These are phyloP conservation scores for Suaeda aralocaspica DNA, from an alignment of 148 eudicot genomes.

Conservation along the genomic window DNA sequence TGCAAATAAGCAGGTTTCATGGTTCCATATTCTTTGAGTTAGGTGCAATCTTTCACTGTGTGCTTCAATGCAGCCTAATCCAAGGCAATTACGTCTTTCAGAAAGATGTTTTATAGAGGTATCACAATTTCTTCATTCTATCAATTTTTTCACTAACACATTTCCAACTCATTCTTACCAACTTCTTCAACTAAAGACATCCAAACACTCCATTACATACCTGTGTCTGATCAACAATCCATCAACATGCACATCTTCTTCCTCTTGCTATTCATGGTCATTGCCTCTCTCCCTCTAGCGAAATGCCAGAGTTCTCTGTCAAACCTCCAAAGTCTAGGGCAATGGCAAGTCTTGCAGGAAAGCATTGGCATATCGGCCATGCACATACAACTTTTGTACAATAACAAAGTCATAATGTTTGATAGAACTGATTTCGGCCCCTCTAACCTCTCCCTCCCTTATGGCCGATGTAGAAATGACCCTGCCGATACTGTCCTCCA, in stretches of 20 bases:
- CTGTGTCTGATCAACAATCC: background rate
- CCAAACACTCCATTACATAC: constrained; percentile 21
- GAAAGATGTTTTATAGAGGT: background rate
- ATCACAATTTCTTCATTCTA: constrained; percentile 32
- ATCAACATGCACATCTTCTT: constrained; percentile 29
- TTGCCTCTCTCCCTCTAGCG: constrained; percentile 10
- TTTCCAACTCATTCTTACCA: constrained; percentile 23
- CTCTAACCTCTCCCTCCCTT: constrained; percentile 63
- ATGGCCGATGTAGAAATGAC: constrained; percentile 51
- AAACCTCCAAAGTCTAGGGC: constrained; percentile 31
- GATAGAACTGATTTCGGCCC: constrained; percentile 77
- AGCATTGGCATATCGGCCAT: constrained; percentile 76
- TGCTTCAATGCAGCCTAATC: constrained; percentile 24
- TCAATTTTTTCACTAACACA: constrained; percentile 12
- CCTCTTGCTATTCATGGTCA: constrained; percentile 9
- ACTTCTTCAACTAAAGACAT: constrained; percentile 18
- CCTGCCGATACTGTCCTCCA: constrained; percentile 38
- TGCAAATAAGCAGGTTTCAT: constrained; percentile 24
- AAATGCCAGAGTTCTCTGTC: constrained; percentile 24
- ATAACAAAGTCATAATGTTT: constrained; percentile 65
- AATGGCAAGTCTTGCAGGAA: constrained; percentile 57
- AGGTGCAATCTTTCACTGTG: constrained; percentile 28
- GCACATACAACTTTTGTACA: constrained; percentile 75
- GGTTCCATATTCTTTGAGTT: constrained; percentile 21
- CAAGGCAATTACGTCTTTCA: constrained; percentile 8